Conservation (phyloP, 345 rosid species). For the Alliaria petiolata region DNA sequence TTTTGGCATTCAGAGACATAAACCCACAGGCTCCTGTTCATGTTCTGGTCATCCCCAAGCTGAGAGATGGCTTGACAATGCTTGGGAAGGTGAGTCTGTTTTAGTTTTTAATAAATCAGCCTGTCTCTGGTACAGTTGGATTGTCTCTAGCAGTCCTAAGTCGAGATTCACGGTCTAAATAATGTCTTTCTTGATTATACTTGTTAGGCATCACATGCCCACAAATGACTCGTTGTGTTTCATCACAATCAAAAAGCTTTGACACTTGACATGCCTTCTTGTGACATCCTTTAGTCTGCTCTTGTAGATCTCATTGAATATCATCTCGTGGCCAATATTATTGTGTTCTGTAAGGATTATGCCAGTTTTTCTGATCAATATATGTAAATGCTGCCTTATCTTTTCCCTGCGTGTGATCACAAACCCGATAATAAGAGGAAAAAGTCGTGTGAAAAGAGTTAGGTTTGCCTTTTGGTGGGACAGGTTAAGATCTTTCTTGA, state of each 20-base stretch:
- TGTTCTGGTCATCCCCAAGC: slow-evolving; percentile 80
- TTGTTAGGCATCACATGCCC: neutral
- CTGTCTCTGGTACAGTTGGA: neutral
- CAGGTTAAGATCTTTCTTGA: neutral
- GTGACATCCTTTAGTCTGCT: neutral
- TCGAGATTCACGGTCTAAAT: too few relatives aligned
- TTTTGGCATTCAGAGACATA: slow-evolving; percentile 73
- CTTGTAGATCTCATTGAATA: neutral
- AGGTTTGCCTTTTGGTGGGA: neutral
- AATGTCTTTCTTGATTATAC: neutral
- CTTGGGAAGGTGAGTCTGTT: slow-evolving; percentile 55
- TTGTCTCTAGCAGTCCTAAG: neutral
- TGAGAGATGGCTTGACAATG: slow-evolving; percentile 72
- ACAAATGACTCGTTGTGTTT: neutral
- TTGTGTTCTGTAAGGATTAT: neutral
- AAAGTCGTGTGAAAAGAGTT: neutral
- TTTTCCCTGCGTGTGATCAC: neutral
- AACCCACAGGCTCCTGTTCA: slow-evolving; percentile 90
- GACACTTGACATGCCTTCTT: neutral
- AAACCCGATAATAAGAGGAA: neutral
- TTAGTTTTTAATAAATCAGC: too few relatives aligned
- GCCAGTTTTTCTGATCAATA: neutral
- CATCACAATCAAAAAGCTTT: neutral
- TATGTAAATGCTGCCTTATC: neutral
- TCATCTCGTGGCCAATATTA: neutral